A percentile compares a stretch with the other conserved stretches of the same genome.
Evolutionary conservation across 2,329 filamentous ascomycete genomes (phyloP).

Genomic region (Penicillium digitatum): DNA sequence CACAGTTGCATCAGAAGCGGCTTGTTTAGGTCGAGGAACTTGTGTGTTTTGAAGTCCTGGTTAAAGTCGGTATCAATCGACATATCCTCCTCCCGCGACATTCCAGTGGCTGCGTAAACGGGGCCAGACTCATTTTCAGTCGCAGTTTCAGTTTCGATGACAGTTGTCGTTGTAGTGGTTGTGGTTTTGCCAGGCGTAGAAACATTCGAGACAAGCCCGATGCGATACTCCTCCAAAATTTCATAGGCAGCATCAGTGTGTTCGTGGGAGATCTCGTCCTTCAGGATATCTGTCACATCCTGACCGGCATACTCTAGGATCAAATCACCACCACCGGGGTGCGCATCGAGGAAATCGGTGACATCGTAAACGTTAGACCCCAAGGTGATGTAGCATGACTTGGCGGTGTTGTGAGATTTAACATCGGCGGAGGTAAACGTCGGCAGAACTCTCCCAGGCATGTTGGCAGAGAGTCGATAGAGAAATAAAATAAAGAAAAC

Average conservation of each 20-base stretch:
- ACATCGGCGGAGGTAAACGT: slow-evolving; percentile 79
- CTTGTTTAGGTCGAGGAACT: slow-evolving; percentile 84
- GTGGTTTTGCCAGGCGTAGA: slow-evolving; percentile 40
- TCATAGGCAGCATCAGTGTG: slow-evolving; percentile 96
- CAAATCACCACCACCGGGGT: slow-evolving; percentile 84
- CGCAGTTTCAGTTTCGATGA: slow-evolving; percentile 28
- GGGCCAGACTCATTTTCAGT: slow-evolving; percentile 26
- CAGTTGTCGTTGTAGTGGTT: slow-evolving; percentile 25
- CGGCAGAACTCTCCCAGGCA: slow-evolving; percentile 78
- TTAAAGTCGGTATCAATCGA: slow-evolving; percentile 74
- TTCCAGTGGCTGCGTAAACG: slow-evolving; percentile 64
- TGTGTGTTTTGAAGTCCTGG: slow-evolving; percentile 80
- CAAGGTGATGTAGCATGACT: slow-evolving; percentile 90
- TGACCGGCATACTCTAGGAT: slow-evolving; percentile 87
- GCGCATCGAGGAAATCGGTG: slow-evolving; percentile 82
- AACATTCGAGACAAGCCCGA: slow-evolving; percentile 72
- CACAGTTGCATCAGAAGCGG: slow-evolving; percentile 86
- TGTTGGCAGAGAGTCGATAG: slow-evolving; percentile 40
- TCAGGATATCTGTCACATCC: slow-evolving; percentile 77
- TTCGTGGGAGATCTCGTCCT: slow-evolving; percentile 74
- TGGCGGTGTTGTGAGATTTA: slow-evolving; percentile 68
- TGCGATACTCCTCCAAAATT: slow-evolving; percentile 77
- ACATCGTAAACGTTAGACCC: slow-evolving; percentile 92
- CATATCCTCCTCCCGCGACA: slow-evolving; percentile 84
- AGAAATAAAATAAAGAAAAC: neutral